Conservation (phyloP, 768 basidiomycete genomes). For the Chalciporus sphaerocephalus region DNA sequence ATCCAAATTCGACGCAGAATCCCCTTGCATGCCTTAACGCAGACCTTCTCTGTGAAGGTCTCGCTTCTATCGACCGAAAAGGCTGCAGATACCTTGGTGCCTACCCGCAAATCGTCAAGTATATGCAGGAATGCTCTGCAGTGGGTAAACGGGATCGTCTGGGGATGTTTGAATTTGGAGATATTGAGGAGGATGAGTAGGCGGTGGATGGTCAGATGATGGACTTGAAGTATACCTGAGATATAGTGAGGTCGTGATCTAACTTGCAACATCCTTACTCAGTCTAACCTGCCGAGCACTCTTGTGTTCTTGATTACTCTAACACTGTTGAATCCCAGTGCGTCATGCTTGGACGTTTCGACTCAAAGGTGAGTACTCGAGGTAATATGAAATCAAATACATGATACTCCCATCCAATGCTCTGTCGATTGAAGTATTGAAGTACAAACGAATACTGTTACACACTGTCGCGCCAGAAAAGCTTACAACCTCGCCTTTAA, state of each 20-base stretch:
- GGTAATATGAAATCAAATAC: too few relatives aligned
- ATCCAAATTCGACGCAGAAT: constrained; percentile 63
- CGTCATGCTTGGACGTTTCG: background rate
- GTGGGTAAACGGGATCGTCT: constrained; percentile 70
- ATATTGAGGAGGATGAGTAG: constrained; percentile 77
- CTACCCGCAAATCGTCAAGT: constrained; percentile 65
- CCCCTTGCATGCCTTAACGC: constrained; percentile 81
- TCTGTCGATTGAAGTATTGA: too few relatives aligned
- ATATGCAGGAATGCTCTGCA: constrained; percentile 54
- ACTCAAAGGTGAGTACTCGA: too few relatives aligned
- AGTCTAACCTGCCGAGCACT: background rate
- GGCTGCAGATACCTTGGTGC: constrained; percentile 65
- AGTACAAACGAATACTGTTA: too few relatives aligned
- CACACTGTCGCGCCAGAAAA: background rate
- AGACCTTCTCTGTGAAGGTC: constrained; percentile 83
- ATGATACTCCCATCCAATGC: too few relatives aligned
- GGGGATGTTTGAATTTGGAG: constrained; percentile 92
- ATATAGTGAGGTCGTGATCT: constrained; percentile 9
- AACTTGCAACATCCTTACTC: constrained; percentile 3
- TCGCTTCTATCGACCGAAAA: constrained; percentile 76
- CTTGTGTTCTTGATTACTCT: background rate
- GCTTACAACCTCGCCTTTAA: constrained; percentile 58
- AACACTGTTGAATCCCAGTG: background rate
- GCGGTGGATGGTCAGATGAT: constrained; percentile 3
- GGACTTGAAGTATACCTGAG: constrained; percentile 15